Evolutionary conservation across 208 protist species (phyloP).

Genomic region (Porcisia hertigi): DNA sequence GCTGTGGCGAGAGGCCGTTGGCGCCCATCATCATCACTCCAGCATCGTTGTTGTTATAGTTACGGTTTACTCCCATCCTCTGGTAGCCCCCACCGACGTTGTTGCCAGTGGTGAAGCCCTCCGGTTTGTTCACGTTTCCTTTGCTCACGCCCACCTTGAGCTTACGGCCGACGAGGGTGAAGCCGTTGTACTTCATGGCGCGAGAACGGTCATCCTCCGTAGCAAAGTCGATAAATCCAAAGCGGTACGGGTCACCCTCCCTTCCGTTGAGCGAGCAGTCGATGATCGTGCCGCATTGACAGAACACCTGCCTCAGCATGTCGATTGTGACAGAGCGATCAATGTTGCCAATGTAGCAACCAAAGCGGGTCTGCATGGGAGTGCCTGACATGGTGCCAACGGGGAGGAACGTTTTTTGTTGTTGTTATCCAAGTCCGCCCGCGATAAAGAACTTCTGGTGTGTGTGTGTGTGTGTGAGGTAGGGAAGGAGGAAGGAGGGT

Average conservation of each 20-base stretch:
- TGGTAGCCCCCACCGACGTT: conserved; percentile 7
- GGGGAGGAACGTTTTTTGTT: neutral
- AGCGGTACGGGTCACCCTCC: conserved; percentile 80
- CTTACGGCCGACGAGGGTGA: conserved; percentile 71
- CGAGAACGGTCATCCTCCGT: conserved; percentile 73
- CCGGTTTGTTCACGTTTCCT: conserved; percentile 70
- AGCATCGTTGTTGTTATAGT: neutral
- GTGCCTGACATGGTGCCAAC: conserved; percentile 22
- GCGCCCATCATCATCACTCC: conserved; percentile 2
- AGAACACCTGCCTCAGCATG: conserved; percentile 80
- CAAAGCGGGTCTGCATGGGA: conserved; percentile 61
- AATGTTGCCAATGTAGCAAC: conserved; percentile 89
- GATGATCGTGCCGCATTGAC: conserved; percentile 78
- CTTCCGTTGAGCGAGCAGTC: conserved; percentile 86
- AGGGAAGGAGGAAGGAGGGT: no score
- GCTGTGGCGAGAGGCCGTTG: conserved; percentile 36
- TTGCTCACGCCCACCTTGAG: conserved; percentile 87
- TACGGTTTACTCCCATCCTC: conserved; percentile 4
- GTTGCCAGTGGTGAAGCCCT: conserved; percentile 30
- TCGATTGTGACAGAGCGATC: conserved; percentile 79
- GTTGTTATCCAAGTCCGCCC: neutral
- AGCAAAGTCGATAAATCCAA: conserved; percentile 89
- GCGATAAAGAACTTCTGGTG: neutral
- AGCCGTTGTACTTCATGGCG: conserved; percentile 89
- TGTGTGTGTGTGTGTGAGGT: neutral